Percentiles rank a stretch among this genome's conserved stretches.
Evolutionary conservation across 495 filamentous ascomycete species (phyloP).

Genomic region (Xylaria nigripes): DNA sequence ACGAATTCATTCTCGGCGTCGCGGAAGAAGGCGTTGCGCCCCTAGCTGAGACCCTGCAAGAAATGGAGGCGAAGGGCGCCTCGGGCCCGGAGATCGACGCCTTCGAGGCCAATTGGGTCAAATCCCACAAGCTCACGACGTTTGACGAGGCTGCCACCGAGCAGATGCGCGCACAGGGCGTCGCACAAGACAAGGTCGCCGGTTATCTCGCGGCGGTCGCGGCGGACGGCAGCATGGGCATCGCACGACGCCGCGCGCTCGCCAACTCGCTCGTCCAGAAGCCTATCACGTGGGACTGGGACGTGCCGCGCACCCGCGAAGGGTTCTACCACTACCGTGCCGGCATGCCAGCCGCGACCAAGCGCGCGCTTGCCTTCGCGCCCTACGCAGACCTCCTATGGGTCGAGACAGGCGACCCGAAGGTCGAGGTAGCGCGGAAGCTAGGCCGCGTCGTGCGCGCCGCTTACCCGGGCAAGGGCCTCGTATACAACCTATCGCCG

Average conservation of each 20-base stretch:
- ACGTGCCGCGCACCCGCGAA: constrained; percentile 87
- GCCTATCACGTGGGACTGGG: constrained; percentile 77
- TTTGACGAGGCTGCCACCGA: constrained; percentile 84
- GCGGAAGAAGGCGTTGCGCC: constrained; percentile 61
- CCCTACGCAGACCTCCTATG: constrained; percentile 94
- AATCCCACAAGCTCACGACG: constrained; percentile 74
- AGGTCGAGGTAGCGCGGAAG: constrained; percentile 61
- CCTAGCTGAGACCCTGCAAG: constrained; percentile 80
- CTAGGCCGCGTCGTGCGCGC: constrained; percentile 69
- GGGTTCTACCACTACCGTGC: constrained; percentile 94
- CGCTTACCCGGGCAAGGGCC: constrained; percentile 63
- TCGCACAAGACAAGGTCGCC: constrained; percentile 51
- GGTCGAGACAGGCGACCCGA: constrained; percentile 90
- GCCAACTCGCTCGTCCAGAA: constrained; percentile 52
- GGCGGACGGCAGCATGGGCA: constrained; percentile 59
- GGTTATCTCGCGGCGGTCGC: constrained; percentile 55
- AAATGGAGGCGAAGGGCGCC: constrained; percentile 76
- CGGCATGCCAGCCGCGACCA: constrained; percentile 81
- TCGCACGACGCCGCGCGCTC: constrained; percentile 64
- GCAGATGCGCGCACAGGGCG: constrained; percentile 59
- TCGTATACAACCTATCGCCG: constrained; percentile 93
- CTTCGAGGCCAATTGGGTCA: constrained; percentile 85
- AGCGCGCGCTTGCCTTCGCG: constrained; percentile 81
- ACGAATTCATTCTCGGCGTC: constrained; percentile 91
- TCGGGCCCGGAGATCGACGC: constrained; percentile 69